Percentiles rank a stretch among this genome's conserved stretches.
phyloP scores from a whole-genome alignment of 1,284 basidiomycete species.

The Paramarasmius palmivorus region DNA sequence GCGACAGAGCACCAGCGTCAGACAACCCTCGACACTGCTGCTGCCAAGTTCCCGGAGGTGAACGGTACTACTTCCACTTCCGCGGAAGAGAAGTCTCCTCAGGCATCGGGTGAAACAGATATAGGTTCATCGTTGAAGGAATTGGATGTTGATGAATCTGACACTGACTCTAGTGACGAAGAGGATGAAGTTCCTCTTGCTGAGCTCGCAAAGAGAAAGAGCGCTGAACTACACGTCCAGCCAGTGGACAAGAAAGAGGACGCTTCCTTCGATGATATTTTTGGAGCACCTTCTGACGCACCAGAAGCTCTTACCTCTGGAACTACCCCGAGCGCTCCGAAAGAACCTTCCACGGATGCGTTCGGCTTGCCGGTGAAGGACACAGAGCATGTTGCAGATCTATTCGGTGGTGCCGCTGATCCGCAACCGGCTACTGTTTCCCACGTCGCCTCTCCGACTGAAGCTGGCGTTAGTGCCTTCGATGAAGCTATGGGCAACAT shows the following conservation, averaged over 20 bases:
- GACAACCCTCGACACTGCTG: constrained; percentile 30
- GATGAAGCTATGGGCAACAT: constrained; percentile 70
- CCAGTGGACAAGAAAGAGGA: constrained; percentile 22
- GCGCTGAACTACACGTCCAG: constrained; percentile 15
- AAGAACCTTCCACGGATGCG: constrained; percentile 18
- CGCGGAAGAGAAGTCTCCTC: constrained; percentile 13
- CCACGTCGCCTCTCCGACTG: constrained; percentile 20
- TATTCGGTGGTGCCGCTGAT: constrained; percentile 25
- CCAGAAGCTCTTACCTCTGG: constrained; percentile 19
- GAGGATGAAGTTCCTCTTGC: constrained; percentile 53
- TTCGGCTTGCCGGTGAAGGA: constrained; percentile 30
- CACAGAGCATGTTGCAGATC: constrained; percentile 19
- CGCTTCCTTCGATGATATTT: constrained; percentile 63
- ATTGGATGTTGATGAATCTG: constrained; percentile 64
- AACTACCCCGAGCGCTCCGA: background rate
- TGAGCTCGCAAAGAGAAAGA: constrained; percentile 28
- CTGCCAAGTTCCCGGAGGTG: constrained; percentile 45
- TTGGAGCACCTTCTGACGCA: constrained; percentile 40
- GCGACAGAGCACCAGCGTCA: constrained; percentile 21
- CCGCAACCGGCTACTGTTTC: background rate
- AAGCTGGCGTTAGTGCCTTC: constrained; percentile 65
- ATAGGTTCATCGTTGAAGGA: constrained; percentile 59
- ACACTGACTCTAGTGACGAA: constrained; percentile 55
- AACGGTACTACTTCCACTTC: constrained; percentile 29
- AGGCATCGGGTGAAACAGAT: constrained; percentile 41